Conservation (phyloP, 1,139 yeast species). For the Hyphopichia fennica region DNA sequence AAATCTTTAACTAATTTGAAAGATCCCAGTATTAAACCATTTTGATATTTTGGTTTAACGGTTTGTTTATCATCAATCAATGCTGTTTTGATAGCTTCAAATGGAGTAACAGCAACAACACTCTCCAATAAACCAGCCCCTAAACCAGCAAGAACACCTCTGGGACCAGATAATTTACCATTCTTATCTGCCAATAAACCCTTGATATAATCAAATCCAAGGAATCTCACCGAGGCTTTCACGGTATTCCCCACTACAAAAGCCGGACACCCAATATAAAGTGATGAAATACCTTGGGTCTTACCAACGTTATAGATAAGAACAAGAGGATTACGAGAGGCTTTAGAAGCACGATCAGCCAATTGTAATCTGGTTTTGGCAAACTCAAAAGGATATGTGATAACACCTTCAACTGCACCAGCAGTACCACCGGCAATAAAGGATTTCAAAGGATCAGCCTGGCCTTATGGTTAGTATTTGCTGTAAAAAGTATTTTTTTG, state of each 20-base stretch:
- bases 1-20: conserved; percentile 66
- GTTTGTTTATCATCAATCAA: conserved; percentile 89
- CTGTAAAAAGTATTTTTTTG: background rate
- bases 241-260: conserved; percentile 94
- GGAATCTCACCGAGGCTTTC: conserved; percentile 89
- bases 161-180: conserved; percentile 83
- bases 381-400: conserved; percentile 95
- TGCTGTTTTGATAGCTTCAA: conserved; percentile 95
- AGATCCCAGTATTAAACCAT: conserved; percentile 63
- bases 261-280: conserved; percentile 98
- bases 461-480: background rate
- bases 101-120: conserved; percentile 92
- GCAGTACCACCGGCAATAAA: conserved; percentile 94
- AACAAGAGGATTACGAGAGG: conserved; percentile 80
- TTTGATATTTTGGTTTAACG: conserved; percentile 72
- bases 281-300: conserved; percentile 74
- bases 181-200: conserved; percentile 72
- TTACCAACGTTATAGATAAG: conserved; percentile 72
- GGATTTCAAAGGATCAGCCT: conserved; percentile 64
- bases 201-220: conserved; percentile 90
- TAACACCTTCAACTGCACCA: conserved; percentile 88
- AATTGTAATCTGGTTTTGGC: conserved; percentile 93
- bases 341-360: conserved; percentile 64
- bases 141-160: conserved; percentile 92
- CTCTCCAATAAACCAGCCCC: conserved; percentile 96